phyloP scores from a whole-genome alignment of 805 yeast species.

The Cyberlindnera nakhonratchasimensis region DNA sequence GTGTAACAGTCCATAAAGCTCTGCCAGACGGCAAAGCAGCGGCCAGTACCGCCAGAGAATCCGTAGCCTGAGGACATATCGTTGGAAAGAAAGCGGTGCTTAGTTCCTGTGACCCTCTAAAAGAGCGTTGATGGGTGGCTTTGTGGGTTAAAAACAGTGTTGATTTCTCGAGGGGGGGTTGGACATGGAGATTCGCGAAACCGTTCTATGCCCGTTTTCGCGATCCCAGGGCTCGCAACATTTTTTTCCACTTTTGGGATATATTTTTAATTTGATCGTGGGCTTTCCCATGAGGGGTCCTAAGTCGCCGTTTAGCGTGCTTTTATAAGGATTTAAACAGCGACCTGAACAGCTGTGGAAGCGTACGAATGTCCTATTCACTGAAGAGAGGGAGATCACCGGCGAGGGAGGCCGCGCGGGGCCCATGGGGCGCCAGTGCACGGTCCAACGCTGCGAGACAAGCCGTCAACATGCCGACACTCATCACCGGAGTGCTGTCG shows the following conservation, averaged over 20 bases:
- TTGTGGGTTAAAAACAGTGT: not conserved
- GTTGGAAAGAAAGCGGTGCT: too few relatives aligned
- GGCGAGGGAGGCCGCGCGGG: not conserved
- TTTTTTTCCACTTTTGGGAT: too few relatives aligned
- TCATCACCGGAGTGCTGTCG: slow-evolving; percentile 47
- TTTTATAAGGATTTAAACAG: too few relatives aligned
- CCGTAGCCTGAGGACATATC: slow-evolving; percentile 38
- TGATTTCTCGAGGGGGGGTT: not conserved
- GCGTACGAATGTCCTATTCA: slow-evolving; percentile 13
- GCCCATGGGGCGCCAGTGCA: slow-evolving; percentile 20
- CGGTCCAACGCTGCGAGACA: slow-evolving; percentile 11
- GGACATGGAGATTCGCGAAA: too few relatives aligned
- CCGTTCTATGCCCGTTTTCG: too few relatives aligned
- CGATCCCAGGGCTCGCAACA: too few relatives aligned
- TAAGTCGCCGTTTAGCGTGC: too few relatives aligned
- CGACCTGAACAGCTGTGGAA: too few relatives aligned
- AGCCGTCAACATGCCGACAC: slow-evolving; percentile 35
- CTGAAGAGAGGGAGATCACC: slow-evolving; percentile 17
- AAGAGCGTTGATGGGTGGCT: not conserved
- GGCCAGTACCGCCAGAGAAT: slow-evolving; percentile 41
- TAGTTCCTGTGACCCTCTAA: too few relatives aligned
- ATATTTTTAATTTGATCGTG: too few relatives aligned
- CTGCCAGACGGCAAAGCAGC: slow-evolving; percentile 45
- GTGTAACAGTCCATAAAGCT: slow-evolving; percentile 45
- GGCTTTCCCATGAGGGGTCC: too few relatives aligned